Evolutionary conservation across 345 rosid genomes (phyloP).

Genomic region (Gossypioides kirkii): DNA sequence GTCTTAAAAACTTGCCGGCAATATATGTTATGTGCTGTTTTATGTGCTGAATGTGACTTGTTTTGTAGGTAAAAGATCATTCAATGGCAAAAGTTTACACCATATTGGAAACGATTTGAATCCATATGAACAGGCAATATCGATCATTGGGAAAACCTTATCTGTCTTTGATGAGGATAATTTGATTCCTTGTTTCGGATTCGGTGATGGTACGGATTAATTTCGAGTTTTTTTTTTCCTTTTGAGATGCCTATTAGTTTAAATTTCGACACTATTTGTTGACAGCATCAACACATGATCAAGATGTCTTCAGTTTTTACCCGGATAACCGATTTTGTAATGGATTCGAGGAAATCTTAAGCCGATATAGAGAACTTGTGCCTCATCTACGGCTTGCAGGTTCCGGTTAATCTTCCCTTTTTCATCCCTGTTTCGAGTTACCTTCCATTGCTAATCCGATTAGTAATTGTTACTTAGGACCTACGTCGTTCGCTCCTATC

Average conservation of each 20-base stretch:
- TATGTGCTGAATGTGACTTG: conserved; percentile 16
- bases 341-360: conserved; percentile 90
- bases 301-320: conserved; percentile 81
- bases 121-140: conserved; percentile 93
- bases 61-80: conserved; percentile 64
- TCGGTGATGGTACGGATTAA: conserved; percentile 75
- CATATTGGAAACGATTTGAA: conserved; percentile 54
- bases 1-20: conserved; percentile 7
- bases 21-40: conserved; percentile 10
- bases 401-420: conserved; percentile 13
- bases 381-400: conserved; percentile 89
- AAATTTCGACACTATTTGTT: conserved; percentile 12
- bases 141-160: conserved; percentile 87
- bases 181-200: conserved; percentile 91
- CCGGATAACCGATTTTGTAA: conserved; percentile 61
- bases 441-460: conserved; percentile 8
- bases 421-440: conserved; percentile 6
- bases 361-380: conserved; percentile 67
- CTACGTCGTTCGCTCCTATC: conserved; percentile 93
- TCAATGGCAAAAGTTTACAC: conserved; percentile 69
- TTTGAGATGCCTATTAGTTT: neutral
- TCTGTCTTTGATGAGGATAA: conserved; percentile 88
- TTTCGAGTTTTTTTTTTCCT: neutral
- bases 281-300: conserved; percentile 94
- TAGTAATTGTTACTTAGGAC: conserved; percentile 41